Base-by-base conservation (phyloP, 169 alveolate genomes). In the Prorocentrum cordatum region DNA sequence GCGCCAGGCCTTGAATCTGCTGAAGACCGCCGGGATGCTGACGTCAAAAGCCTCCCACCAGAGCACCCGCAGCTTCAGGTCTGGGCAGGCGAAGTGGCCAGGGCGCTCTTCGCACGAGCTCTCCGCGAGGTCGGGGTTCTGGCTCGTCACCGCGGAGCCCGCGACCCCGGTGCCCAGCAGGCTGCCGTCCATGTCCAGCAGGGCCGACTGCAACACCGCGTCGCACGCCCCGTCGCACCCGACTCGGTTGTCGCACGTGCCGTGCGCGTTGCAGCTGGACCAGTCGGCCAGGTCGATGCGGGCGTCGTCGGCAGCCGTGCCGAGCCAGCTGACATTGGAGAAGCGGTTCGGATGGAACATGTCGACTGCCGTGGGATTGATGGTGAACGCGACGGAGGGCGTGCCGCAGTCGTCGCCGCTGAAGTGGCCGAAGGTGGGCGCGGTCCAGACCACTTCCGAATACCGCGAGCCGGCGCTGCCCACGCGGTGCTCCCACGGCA, bases 1-100 rank as follows among this genome's bases (percentile, higher is more conserved):
- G 35, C 87, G 9, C 87, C 87, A 77, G 1, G 87, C 87, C 87
- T 77, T 77, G 75, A 77, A 58, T 45, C 59, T 77, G 87, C 87
- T 77, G 31, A 77, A 35, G 26, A 77, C 87, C n/a, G n/a, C n/a
- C n/a, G n/a, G n/a, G n/a, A n/a, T n/a, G n/a, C n/a, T n/a, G n/a
- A n/a, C n/a, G n/a, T n/a, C n/a, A n/a, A n/a, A 36, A 6, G 61
- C 87, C 87, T 77, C 75, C 87, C 87, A 77, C 9, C 75, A 35
- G 33, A 77, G 35, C 20, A n/a, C 18, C 7, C 87, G 72, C 24
- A 77, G 73, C 73, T 10, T 29, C 75, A 77, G 32, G 7, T 77
- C 73, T 0, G 87, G 87, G 35, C 87, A 77, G 24, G 29, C 58
- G 66, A 14, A 77, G 73, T 58, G 59, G 73, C 71, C 33, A n/a